phyloP scores from a whole-genome alignment of 2,329 filamentous ascomycete genomes.

The Neofusicoccum umdonicola region DNA sequence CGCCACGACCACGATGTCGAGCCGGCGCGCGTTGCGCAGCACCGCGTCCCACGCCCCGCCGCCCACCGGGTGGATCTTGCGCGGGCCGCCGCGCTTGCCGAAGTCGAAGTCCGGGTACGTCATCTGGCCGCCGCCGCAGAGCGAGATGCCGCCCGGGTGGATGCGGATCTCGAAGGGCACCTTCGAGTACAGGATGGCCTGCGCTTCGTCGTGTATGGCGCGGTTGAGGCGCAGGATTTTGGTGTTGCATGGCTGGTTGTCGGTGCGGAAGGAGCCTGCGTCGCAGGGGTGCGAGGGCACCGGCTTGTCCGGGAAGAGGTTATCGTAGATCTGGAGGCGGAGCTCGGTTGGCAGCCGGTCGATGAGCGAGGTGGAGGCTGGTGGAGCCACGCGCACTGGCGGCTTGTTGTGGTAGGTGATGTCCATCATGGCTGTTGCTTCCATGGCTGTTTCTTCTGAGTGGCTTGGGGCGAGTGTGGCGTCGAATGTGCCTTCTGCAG shows the following conservation, averaged over 20 bases:
- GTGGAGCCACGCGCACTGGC: background rate
- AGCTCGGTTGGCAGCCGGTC: constrained; percentile 12
- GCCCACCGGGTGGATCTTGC: background rate
- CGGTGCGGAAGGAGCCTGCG: background rate
- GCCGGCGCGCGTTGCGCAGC: background rate
- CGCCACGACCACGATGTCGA: constrained; percentile 1
- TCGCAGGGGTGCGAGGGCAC: constrained; percentile 1
- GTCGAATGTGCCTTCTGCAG: background rate
- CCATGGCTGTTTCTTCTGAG: background rate
- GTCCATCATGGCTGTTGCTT: background rate
- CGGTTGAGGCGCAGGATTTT: constrained; percentile 3
- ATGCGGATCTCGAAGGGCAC: background rate
- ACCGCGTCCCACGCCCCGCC: background rate
- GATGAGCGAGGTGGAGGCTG: background rate
- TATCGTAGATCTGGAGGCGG: constrained; percentile 17
- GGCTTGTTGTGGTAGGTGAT: too few relatives aligned
- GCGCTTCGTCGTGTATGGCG: constrained; percentile 5
- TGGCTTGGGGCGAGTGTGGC: background rate
- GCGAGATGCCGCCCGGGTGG: background rate
- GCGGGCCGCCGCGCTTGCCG: constrained; percentile 13
- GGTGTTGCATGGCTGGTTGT: background rate
- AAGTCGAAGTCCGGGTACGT: constrained; percentile 12
- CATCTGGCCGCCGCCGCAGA: background rate
- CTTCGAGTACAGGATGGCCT: background rate
- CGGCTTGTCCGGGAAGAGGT: constrained; percentile 10